Conservation (phyloP, 352 stramenopile genomes). For the Vaucheria bursata region DNA sequence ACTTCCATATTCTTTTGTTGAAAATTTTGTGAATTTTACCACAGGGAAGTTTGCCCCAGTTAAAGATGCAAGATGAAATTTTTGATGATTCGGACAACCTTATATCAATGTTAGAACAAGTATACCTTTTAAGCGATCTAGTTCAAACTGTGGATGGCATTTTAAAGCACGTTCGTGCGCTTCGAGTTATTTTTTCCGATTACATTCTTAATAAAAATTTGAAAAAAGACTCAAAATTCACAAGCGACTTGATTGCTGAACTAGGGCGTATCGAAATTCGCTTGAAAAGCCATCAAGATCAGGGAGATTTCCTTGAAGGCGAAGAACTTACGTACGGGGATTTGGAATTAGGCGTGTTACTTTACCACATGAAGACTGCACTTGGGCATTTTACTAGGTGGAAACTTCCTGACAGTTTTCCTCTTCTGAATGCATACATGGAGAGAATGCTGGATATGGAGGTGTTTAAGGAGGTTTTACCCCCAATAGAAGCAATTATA, state of each 20-base stretch:
- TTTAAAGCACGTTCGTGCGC: not conserved
- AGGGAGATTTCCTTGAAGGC: conserved; percentile 18
- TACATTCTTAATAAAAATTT: not conserved
- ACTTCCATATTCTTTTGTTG: no score
- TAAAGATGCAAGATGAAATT: conserved; percentile 31
- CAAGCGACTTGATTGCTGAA: not conserved
- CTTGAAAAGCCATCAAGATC: not conserved
- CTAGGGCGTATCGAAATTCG: conserved; percentile 14
- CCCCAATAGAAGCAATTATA: not conserved
- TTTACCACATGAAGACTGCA: conserved; percentile 25
- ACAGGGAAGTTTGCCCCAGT: not conserved
- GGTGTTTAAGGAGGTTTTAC: conserved; percentile 14
- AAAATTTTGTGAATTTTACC: no score
- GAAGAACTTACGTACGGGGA: conserved; percentile 35
- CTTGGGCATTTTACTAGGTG: conserved; percentile 22
- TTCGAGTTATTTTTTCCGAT: not conserved
- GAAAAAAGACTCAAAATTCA: no score
- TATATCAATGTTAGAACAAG: conserved; percentile 20
- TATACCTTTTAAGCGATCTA: conserved; percentile 27
- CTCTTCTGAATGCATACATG: conserved; percentile 16
- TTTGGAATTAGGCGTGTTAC: conserved; percentile 19
- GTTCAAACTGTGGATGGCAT: conserved; percentile 20
- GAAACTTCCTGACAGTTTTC: conserved; percentile 12
- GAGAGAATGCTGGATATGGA: conserved; percentile 20
- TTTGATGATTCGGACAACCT: conserved; percentile 25